Evolutionary conservation across 352 stramenopile genomes (phyloP), one percentile per base, ranked within the genome.

Genomic region (Pythium scleroteichum): DNA sequence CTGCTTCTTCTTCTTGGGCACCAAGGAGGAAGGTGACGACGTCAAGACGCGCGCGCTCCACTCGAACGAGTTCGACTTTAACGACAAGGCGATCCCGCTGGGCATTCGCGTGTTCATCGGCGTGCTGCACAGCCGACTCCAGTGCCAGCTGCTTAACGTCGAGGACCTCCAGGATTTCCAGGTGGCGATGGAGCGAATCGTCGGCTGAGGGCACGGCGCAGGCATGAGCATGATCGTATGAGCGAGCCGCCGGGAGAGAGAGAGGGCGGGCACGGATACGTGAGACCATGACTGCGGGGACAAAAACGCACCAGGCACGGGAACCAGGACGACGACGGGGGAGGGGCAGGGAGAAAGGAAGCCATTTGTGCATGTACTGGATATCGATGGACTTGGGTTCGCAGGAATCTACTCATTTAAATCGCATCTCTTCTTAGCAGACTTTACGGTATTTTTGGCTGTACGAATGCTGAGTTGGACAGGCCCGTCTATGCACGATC

Each of bases 1-100:
- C 40, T 95, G 85, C 60, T 93, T 90, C 54, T 93, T 92, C 53
- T 93, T 95, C 53, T 59, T 95, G 24, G 85, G 85, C 32, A 94
- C 82, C 17, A 92, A 90, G 55, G 82, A 90, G 40, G 68, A 82
- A 13, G 66, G 61, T 17, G 79, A 90, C 48, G 47, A 74, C 17
- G 72, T 79, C 38, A 82, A 87, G 49, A 68, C 63, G 23, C 80
- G 85, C 4, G 76, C 79, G 45, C 64, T 94, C 51, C 85, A 94
- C 71, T 92, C 82, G 70, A 80, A 89, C 58, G 64, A 85, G 64
- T 94, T 74, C 55, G 85, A 94, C 59, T 94, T 91, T 45, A 94
- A 94, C 64, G 85, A 94, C 72, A 90, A 92, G 67, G 81, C 82
- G 46, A 82, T 81, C 17, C 85, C 85, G n/a, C 58, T 92, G 2